Conservation (phyloP, 805 yeast genomes). For the Metschnikowia borealis region DNA sequence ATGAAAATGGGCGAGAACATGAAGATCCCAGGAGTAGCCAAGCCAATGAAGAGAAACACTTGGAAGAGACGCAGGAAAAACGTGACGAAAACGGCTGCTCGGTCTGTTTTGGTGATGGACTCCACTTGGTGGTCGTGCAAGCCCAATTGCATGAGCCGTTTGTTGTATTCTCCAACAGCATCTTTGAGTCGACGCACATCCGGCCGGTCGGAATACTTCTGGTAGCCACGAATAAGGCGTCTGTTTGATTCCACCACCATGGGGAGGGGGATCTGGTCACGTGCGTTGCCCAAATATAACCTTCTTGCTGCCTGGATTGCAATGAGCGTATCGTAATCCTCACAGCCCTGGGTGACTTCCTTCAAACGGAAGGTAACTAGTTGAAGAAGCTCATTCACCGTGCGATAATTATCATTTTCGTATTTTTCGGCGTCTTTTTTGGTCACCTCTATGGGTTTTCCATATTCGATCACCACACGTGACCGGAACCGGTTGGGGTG, state of each 20-base stretch:
- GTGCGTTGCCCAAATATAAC: conserved; percentile 31
- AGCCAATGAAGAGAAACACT: conserved; percentile 27
- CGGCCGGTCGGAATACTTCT: conserved; percentile 29
- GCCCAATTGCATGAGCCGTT: conserved; percentile 28
- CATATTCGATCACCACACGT: conserved; percentile 41
- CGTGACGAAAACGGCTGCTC: conserved; percentile 20
- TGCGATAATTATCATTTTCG: conserved; percentile 22
- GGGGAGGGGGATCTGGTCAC: conserved; percentile 37
- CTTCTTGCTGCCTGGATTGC: conserved; percentile 42
- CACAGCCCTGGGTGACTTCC: conserved; percentile 39
- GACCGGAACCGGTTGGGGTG: conserved; percentile 40
- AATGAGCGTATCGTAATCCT: conserved; percentile 41
- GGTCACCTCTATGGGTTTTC: conserved; percentile 37
- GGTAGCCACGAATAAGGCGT: conserved; percentile 35
- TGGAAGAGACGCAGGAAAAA: conserved; percentile 26
- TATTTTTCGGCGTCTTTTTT: conserved; percentile 27
- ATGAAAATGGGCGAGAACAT: conserved; percentile 40
- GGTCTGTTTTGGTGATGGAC: conserved; percentile 21
- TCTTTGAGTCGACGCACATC: conserved; percentile 30
- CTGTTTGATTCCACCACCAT: conserved; percentile 42
- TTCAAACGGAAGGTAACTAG: conserved; percentile 30
- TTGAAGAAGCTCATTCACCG: conserved; percentile 27
- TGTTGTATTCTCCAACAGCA: conserved; percentile 33
- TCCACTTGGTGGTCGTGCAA: conserved; percentile 42
- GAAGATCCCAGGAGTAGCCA: conserved; percentile 36